A percentile compares a stretch with the other conserved stretches of the same genome.
Evolutionary conservation across 148 eudicot species (phyloP).

Genomic region (Polygonum maritimum): DNA sequence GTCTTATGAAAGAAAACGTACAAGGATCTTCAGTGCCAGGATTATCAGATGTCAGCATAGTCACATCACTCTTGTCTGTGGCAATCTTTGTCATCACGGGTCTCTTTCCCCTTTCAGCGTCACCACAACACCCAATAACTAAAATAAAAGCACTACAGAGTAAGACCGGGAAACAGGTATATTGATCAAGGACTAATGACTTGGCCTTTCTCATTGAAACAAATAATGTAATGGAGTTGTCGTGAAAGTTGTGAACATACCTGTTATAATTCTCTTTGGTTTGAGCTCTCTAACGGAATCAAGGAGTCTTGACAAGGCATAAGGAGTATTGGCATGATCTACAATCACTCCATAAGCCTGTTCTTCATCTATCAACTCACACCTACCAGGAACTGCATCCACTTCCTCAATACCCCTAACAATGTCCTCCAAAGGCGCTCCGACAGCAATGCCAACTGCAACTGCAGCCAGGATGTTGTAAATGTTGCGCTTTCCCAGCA

Average conservation of each 20-base stretch:
- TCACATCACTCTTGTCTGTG: slow-evolving; percentile 90
- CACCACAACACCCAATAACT: slow-evolving; percentile 91
- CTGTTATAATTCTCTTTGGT: slow-evolving; percentile 84
- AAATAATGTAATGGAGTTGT: background rate
- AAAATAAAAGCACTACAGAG: slow-evolving; percentile 12
- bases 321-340: slow-evolving; percentile 81
- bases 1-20: slow-evolving; percentile 29
- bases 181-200: background rate
- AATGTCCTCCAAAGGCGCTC: slow-evolving; percentile 95
- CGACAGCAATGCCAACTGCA: slow-evolving; percentile 93
- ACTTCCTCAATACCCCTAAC: slow-evolving; percentile 98
- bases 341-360: slow-evolving; percentile 97
- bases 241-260: slow-evolving; percentile 21
- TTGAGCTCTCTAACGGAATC: slow-evolving; percentile 85
- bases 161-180: background rate
- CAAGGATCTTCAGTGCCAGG: slow-evolving; percentile 93
- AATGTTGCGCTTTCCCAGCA: slow-evolving; percentile 84
- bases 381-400: slow-evolving; percentile 93
- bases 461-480: slow-evolving; percentile 92
- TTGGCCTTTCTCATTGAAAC: background rate
- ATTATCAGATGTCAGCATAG: slow-evolving; percentile 92
- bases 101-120: slow-evolving; percentile 81
- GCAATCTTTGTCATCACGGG: slow-evolving; percentile 90
- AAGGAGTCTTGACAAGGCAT: slow-evolving; percentile 74
- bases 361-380: slow-evolving; percentile 97